Base-by-base conservation (phyloP, 345 rosid genomes). In the Hibiscus mutabilis region DNA sequence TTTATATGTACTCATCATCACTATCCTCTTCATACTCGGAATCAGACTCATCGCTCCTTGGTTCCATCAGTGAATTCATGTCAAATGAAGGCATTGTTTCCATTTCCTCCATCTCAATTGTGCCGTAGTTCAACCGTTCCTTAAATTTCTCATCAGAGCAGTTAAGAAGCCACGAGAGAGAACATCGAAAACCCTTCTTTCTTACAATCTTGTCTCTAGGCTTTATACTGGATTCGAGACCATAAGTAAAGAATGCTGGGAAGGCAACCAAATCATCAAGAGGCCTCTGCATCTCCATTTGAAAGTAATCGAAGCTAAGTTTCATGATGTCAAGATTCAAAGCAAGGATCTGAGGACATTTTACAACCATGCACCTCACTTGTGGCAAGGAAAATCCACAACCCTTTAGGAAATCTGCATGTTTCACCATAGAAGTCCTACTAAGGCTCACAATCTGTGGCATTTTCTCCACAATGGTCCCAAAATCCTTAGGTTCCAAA, bases 301-400 rank as follows among this genome's bases (percentile, higher is more conserved):
- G 77, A 70, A 88, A 91, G 88, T 82, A 91, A 66, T 85, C 86
- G 53, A 89, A 89, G 80, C 88, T 83, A 25, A 83, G 86, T 76
- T 82, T 91, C 97, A 93, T 88, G 63, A 91, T 82, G 68, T 88
- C 96, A 19, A 86, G 74, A 78, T 93, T 91, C 83, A 89, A 71
- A 46, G 97, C 98, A 59, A 93, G 88, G 77, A 93, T 78, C 35
- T 93, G 97, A 66, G 98, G 96, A 89, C 98, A 93, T 18, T 86
- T 88, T 7, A 84, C 84, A 21, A 82, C 90, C 92, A 93, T 91
- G 71, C 75, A 79, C 80, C 86, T 83, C 66, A 86, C 83, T 73
- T 91, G 93, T 16, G 86, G 76, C 29, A 73, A 60, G 0, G 90
- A 77, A 44, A 93, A 91, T 15, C 97, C 91, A 64, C 92, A 89